Base-by-base conservation (phyloP, 1,284 basidiomycete species). In the Ustilago crameri region DNA sequence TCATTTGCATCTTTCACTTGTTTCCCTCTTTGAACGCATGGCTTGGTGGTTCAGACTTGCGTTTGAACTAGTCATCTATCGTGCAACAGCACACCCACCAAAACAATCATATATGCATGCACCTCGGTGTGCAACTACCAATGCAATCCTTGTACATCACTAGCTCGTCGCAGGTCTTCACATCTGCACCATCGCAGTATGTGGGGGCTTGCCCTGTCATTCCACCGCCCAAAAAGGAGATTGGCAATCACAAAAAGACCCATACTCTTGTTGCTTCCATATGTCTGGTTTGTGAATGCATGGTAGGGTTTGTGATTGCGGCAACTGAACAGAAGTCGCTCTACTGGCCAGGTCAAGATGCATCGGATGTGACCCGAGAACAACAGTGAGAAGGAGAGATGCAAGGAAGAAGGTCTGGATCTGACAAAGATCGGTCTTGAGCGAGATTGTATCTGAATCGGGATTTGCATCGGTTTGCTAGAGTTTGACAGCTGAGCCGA, bases 111-210 rank as follows among this genome's bases (percentile, higher is more conserved):
- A 63, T 24, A 56, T 67, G 50, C 58, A 61, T 51, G 51, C 52
- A 56, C 49, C 45, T 41, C 17, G 45, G 27, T 46, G 56, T 55
- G 56, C 52, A 17, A 18, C 23, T 30, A 46, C 45, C 56, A 52
- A 56, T 60, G 57, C 56, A 60, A 41, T 56, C 24, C 43, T 57
- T 67, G 64, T 67, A 67, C 64, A 67, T 67, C 64, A 64, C 22
- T 34, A 64, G 41, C 41, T 23, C 22, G 41, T 42, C 20, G 41
- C 41, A 42, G 41, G 41, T 42, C 38, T 9, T n/a, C 38, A 40
- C 18, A 20, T 42, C 22, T 42, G 18, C 20, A 9, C 8, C 17
- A 22, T 14, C 20, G 22, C 22, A 42, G 9, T 8, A 18, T 42
- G 41, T 23, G 17, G 2, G 18, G 22, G 3, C 20, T 15, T 22